Evolutionary conservation across 139 green algal genomes (phyloP).

Genomic region (Closterium sp.): DNA sequence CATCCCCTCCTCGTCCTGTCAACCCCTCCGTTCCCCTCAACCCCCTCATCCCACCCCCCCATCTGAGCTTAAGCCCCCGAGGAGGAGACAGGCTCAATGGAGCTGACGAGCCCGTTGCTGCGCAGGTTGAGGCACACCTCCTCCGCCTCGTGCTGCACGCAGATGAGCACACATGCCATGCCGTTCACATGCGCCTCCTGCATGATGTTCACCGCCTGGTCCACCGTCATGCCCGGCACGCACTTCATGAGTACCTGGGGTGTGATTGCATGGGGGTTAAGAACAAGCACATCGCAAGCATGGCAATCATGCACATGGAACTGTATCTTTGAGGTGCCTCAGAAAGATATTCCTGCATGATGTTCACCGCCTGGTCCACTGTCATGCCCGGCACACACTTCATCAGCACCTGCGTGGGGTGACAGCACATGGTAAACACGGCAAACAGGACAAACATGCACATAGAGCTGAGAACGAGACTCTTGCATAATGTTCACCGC

Average conservation of each 20-base stretch:
- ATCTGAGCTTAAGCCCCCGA: not conserved
- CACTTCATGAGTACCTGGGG: constrained; percentile 75
- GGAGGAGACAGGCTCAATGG: constrained; percentile 69
- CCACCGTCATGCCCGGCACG: constrained; percentile 71
- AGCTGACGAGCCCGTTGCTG: constrained; percentile 79
- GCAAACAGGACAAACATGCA: not conserved
- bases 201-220: constrained; percentile 83
- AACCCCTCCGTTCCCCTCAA: too few species aligned
- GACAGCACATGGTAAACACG: not conserved
- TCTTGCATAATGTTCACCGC: constrained; percentile 80
- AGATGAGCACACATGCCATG: constrained; percentile 76
- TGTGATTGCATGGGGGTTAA: too few species aligned
- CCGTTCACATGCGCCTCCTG: constrained; percentile 81
- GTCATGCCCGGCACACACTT: constrained; percentile 75
- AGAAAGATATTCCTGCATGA: constrained; percentile 62
- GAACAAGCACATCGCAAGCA: not conserved
- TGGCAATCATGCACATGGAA: too few species aligned
- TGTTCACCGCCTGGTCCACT: constrained; percentile 80
- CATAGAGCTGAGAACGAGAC: not conserved
- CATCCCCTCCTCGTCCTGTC: too few species aligned
- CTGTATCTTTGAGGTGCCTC: too few species aligned
- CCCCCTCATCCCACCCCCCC: too few species aligned
- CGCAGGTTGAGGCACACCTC: constrained; percentile 79
- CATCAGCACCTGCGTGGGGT: constrained; percentile 64
- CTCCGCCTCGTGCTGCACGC: constrained; percentile 83